Base-by-base conservation (phyloP, 108 stramenopile genomes). In the Fistulifera solaris region DNA sequence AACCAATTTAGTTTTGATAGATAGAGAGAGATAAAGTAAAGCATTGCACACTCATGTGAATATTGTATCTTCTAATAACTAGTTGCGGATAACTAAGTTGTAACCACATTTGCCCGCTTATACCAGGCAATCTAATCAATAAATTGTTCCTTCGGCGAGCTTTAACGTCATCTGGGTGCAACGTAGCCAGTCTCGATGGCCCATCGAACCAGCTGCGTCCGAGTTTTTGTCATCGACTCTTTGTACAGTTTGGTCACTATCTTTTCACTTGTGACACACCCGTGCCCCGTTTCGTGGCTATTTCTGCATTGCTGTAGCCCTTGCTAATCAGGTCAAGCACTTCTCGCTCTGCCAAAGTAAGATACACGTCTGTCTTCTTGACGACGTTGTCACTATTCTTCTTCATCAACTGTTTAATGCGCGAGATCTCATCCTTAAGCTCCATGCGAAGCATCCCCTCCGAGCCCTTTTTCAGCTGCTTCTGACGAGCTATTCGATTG, bases 151-250 rank as follows among this genome's bases (percentile, higher is more conserved):
- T n/a, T n/a, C n/a, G n/a, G n/a, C n/a, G n/a, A n/a, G n/a, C n/a
- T n/a, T n/a, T 16, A 3, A 7, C 8, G 16, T 35, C 18, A 31
- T 54, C 53, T 26, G 18, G 53, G 23, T 26, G 53, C 31, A 12
- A 68, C 67, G 44, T 77, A 71, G 0, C 80, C 80, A 27, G 66
- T 81, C 11, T 66, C 44, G 4, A 81, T 54, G 17, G 76, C 80
- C 86, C 81, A 88, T 21, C 71, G 45, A 0, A 85, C 81, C 42
- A 89, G 60, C 50, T 80, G 73, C 5, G 80, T 85, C 58, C 84
- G 62, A 55, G 76, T 89, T 16, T 61, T 70, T 7, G 66, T 63
- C 21, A 55, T 54, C 3, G 81, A 74, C 59, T 92, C 83, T 27
- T 68, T 77, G 54, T 82, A 72, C 75, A 92, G 68, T 0, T 62